Evolutionary conservation across 2,329 filamentous ascomycete species (phyloP).

Genomic region (Talaromyces albobiverticillius): DNA sequence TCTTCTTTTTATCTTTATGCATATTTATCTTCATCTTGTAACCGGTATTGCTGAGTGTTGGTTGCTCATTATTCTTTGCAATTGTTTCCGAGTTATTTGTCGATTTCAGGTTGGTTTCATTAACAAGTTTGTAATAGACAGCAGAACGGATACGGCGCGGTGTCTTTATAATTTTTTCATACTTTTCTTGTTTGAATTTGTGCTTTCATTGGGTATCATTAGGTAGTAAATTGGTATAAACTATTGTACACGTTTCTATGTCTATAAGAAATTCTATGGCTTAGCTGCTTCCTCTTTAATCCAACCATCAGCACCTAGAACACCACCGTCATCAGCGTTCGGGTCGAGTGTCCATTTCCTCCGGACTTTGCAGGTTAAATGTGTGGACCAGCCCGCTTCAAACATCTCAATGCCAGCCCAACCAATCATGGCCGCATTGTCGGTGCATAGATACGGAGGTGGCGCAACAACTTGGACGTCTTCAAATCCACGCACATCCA

Average conservation of each 20-base stretch:
- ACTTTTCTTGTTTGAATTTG: background rate
- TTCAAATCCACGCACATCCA: constrained; percentile 65
- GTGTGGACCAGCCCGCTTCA: constrained; percentile 67
- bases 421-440: constrained; percentile 97
- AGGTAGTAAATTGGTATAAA: constrained; percentile 18
- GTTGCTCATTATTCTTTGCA: background rate
- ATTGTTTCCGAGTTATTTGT: background rate
- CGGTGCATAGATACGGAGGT: constrained; percentile 76
- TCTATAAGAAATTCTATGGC: background rate
- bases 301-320: constrained; percentile 62
- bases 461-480: constrained; percentile 67
- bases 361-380: constrained; percentile 58
- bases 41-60: background rate
- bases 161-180: background rate
- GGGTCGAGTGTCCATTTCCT: constrained; percentile 74
- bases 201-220: background rate
- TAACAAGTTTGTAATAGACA: background rate
- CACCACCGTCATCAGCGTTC: constrained; percentile 59
- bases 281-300: constrained; percentile 25
- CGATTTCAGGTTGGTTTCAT: background rate
- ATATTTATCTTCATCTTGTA: background rate
- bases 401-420: constrained; percentile 95
- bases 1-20: background rate
- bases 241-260: constrained; percentile 20
- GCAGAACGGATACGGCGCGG: background rate